phyloP scores from a whole-genome alignment of 176 grass and related monocot genomes.

The Hyparrhenia diplandra region DNA sequence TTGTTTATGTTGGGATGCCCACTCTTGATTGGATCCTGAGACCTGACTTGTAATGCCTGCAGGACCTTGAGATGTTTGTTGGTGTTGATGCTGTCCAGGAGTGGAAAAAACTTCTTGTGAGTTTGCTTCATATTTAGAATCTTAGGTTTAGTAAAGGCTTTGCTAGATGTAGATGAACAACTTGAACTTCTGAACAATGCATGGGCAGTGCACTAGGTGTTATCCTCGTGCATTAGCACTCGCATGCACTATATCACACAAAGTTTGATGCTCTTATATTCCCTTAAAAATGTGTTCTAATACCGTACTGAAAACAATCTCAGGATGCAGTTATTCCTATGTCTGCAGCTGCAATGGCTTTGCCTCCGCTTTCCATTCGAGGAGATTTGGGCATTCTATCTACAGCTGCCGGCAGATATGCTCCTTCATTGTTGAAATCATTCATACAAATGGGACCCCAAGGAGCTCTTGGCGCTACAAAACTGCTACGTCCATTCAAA shows the following conservation, averaged over 20 bases:
- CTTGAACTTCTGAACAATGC: neutral
- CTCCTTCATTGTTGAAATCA: conserved; percentile 86
- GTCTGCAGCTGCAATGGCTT: conserved; percentile 88
- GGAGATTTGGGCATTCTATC: conserved; percentile 79
- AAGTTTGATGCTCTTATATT: conserved; percentile 3
- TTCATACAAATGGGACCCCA: conserved; percentile 87
- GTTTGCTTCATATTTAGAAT: conserved; percentile 19
- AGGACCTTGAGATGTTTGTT: conserved; percentile 89
- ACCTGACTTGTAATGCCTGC: conserved; percentile 8
- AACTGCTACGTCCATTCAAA: conserved; percentile 81
- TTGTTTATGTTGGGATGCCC: neutral
- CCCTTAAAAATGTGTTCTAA: conserved; percentile 1
- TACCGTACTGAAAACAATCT: conserved; percentile 27
- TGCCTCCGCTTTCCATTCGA: conserved; percentile 89
- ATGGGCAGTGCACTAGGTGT: neutral
- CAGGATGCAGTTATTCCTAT: conserved; percentile 88
- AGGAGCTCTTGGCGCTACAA: conserved; percentile 80
- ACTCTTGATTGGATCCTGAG: neutral
- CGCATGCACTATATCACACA: neutral
- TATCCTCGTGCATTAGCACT: neutral
- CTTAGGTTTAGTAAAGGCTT: neutral
- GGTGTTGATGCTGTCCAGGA: conserved; percentile 65
- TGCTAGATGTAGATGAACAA: neutral
- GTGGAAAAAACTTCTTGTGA: conserved; percentile 93
- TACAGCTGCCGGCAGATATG: conserved; percentile 73